Percentiles rank a stretch among this genome's conserved stretches.
phyloP scores from a whole-genome alignment of 768 basidiomycete species.

The Guyanaporus albipodus region DNA sequence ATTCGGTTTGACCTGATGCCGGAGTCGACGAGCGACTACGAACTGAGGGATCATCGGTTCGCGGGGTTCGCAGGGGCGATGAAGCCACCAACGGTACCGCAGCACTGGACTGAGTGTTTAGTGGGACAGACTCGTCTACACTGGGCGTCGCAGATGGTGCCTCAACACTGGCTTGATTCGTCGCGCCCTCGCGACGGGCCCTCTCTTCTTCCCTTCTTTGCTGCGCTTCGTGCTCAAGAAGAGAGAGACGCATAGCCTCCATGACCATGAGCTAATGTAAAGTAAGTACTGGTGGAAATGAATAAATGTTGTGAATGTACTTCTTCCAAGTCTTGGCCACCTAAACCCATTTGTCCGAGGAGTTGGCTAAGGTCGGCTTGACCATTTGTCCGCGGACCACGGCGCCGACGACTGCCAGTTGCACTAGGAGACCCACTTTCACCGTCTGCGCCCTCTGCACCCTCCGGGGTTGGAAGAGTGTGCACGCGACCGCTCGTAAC shows the following conservation, averaged over 20 bases:
- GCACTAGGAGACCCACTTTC: constrained; percentile 33
- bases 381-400: constrained; percentile 48
- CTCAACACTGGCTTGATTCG: constrained; percentile 33
- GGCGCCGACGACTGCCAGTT: constrained; percentile 51
- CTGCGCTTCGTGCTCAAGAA: constrained; percentile 93
- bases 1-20: constrained; percentile 34
- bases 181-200: constrained; percentile 46
- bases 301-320: constrained; percentile 41
- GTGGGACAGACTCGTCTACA: constrained; percentile 2
- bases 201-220: constrained; percentile 75
- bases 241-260: constrained; percentile 96
- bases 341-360: constrained; percentile 57
- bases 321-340: constrained; percentile 91
- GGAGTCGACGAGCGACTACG: constrained; percentile 30
- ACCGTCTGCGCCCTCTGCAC: constrained; percentile 39
- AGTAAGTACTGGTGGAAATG: constrained; percentile 12
- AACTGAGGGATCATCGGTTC: constrained; percentile 12
- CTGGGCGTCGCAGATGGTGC: constrained; percentile 10
- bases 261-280: constrained; percentile 83
- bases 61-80: constrained; percentile 5
- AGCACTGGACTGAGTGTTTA: constrained; percentile 4
- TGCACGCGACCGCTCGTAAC: constrained; percentile 87
- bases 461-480: constrained; percentile 57
- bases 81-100: constrained; percentile 1
- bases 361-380: constrained; percentile 63